phyloP scores from a whole-genome alignment of 768 basidiomycete genomes.

The Strobilomyces dryophilus region DNA sequence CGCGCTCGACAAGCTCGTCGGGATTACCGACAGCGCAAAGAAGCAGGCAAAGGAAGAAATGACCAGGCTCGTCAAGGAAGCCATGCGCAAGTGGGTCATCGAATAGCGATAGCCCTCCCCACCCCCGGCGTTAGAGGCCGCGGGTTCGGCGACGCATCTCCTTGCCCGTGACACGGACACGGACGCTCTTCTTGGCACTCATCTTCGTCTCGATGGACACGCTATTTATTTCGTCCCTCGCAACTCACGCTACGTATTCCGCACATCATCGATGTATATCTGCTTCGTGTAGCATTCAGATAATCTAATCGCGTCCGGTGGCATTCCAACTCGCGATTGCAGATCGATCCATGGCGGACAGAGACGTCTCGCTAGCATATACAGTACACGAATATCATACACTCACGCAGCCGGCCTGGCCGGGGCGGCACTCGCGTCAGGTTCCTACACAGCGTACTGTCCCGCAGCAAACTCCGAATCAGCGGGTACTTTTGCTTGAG shows the following conservation, averaged over 20 bases:
- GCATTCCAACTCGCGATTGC: background rate
- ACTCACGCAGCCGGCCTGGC: background rate
- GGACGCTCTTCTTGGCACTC: background rate
- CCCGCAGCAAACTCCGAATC: background rate
- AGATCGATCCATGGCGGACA: background rate
- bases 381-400: too few relatives aligned
- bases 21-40: conserved; percentile 78
- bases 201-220: background rate
- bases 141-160: background rate
- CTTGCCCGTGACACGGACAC: background rate
- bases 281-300: conserved; percentile 16
- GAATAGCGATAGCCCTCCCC: conserved; percentile 16
- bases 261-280: conserved; percentile 14
- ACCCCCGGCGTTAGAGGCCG: too few relatives aligned
- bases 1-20: conserved; percentile 70
- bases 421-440: background rate
- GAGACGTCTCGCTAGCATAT: too few relatives aligned
- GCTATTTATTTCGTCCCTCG: conserved; percentile 11
- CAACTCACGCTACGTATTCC: conserved; percentile 1
- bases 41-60: conserved; percentile 78
- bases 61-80: conserved; percentile 64
- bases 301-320: conserved; percentile 8
- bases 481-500: background rate
- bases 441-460: background rate
- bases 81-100: conserved; percentile 76